Evolutionary conservation across 179 eudicot genomes (phyloP), one percentile per base, ranked within the genome.

Genomic region (Beta corolliflora): DNA sequence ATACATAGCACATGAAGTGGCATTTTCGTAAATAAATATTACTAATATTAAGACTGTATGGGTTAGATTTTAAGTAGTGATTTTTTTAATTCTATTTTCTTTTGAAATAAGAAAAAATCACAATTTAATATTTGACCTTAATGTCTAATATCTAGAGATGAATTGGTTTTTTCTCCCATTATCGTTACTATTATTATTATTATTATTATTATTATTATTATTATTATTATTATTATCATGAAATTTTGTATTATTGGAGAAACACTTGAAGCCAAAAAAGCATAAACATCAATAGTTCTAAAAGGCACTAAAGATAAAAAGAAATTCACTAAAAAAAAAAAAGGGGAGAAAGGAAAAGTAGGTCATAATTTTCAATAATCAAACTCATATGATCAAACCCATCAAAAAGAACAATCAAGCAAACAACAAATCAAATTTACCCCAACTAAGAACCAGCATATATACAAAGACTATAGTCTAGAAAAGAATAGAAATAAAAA

Each of bases 181-280:
- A 25, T 25, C 1, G 29, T 25, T 25, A 25, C 29, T 25, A 25
- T 25, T n/a, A n/a, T n/a, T n/a, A n/a, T n/a, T n/a, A n/a, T n/a
- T n/a, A n/a, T n/a, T n/a, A n/a, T n/a, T n/a, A n/a, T n/a, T n/a
- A n/a, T n/a, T 53, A 52, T 15, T 23, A 25, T 15, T n/a, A 5
- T 25, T 23, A 23, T 67, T 3, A 3, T 36, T 36, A 67, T 67
- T 13, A 73, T 13, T 45, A 73, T 52, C 6, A 50, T 53, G 5
- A 21, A 71, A 58, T 36, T 36, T 36, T 36, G 52, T 46, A 59
- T 72, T 16, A 18, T 52, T 64, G 55, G 54, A 41, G 61, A 53
- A 73, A 53, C 55, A 73, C 13, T 52, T 52, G 66, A 74, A 64
- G 63, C 78, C 83, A 80, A 80, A 81, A 75, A 65, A 36, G 75